Evolutionary conservation across 73 alveolate genomes (phyloP), one percentile per base, ranked within the genome.

Genomic region (Paramecium tetraurelia): DNA sequence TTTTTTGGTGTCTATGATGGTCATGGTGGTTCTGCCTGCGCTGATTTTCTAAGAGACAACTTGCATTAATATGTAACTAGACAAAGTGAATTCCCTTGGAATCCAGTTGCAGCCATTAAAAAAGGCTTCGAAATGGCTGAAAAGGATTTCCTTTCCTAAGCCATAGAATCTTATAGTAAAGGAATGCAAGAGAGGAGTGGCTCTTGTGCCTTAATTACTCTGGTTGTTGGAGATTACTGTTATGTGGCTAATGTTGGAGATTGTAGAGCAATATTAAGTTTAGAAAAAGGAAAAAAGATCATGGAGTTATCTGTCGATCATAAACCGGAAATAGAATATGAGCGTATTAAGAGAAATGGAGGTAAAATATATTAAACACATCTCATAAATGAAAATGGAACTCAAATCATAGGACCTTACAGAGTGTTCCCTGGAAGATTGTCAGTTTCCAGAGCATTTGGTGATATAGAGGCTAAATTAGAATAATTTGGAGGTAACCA

Each of bases 1-100:
- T 98, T 96, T 96, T 98, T 98, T 92, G 99, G 99, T 18, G 97
- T 98, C 57, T 98, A 96, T 96, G 99, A 98, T 96, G 99, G 99
- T 4, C 99, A 98, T 93, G 99, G 99, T 48, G 99, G 99, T 29
- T 96, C 95, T 33, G 95, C 96, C 6, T 98, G 99, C 92, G 96
- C 99, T 1, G 99, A 98, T 57, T 98, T 92, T 94, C 93, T 98
- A 44, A 96, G 99, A 95, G 99, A 97, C 86, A 92, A 98, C 83
- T 88, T 98, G 69, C 99, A 98, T 95, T 86, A 93, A 43, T 72
- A 36, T 70, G 95, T 96, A 33, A 70, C 95, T 18, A 85, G 94
- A 59, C 96, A 96, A 27, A 92, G 48, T 18, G 70, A 87, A 50
- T 96, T 95, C 85, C 99, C 99, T 4, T 75, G 76, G 71, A 76